Base-by-base conservation (phyloP, 2,329 filamentous ascomycete species). In the Nigrograna mackinnonii region DNA sequence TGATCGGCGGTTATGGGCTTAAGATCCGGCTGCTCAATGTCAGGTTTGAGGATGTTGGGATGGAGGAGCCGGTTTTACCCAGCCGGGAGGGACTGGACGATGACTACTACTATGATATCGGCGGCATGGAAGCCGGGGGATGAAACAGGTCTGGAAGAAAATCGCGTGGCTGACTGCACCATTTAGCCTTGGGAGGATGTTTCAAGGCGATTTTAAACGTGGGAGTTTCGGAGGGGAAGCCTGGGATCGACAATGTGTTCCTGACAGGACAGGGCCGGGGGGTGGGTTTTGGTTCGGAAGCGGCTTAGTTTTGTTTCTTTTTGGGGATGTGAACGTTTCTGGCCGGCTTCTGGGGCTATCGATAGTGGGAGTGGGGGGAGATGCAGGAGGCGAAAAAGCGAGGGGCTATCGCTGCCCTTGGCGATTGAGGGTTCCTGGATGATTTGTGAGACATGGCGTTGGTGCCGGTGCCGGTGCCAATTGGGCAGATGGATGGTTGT, bases 11-110 rank as follows among this genome's bases (percentile, higher is more conserved):
- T 55, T 97, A 96, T 64, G 91, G 94, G 4, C 74, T 97, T 50
- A 95, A 95, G 75, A 95, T 99, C 49, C 79, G 94, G 30, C 72
- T 99, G 62, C 75, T 99, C 57, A 99, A 97, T 68, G 87, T 99
- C 31, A 78, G 90, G 41, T 87, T 91, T 71, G 90, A 97, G 65
- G 87, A 95, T 64, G 80, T 85, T 34, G 82, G 59, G 13, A 54
- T 64, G n/a, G 87, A 87, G 30, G 83, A 84, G 4, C 89, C 89
- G 12, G 77, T 82, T 43, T 83, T 96, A 50, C 92, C 94, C 3
- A 87, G 84, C 59, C 77, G 94, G 39, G 87, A 94, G 56, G 91
- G 89, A 1, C 68, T 97, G 53, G 89, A 96, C 66, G 90, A 95
- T 53, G 87, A 96, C 66, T 99, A 95, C 68, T 96, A 87, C 71